Conservation (phyloP, 2,329 filamentous ascomycete species). For the Nemania abortiva region DNA sequence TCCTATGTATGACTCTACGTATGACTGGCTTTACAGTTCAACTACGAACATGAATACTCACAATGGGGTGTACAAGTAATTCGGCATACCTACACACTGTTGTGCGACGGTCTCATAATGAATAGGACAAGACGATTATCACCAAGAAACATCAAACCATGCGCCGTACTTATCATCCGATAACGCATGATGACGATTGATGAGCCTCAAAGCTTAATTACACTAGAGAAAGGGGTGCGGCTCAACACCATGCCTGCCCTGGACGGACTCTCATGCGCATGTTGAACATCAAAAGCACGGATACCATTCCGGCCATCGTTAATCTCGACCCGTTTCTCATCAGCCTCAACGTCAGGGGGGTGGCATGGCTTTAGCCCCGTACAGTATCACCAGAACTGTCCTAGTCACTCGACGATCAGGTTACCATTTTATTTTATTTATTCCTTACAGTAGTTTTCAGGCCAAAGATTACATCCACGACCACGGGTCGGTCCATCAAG, state of each 20-base stretch:
- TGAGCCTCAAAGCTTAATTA: slow-evolving; percentile 33
- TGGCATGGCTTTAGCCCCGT: slow-evolving; percentile 39
- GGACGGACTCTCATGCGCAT: slow-evolving; percentile 29
- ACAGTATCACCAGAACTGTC: slow-evolving; percentile 46
- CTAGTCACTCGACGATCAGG: slow-evolving; percentile 31
- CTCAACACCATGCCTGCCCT: slow-evolving; percentile 36
- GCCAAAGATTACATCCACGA: slow-evolving; percentile 52
- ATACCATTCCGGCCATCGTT: slow-evolving; percentile 31
- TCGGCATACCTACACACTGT: slow-evolving; percentile 2
- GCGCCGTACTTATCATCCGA: slow-evolving; percentile 21
- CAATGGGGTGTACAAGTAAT: neutral
- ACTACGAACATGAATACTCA: neutral
- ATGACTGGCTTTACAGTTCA: neutral
- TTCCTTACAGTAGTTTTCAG: slow-evolving; percentile 27
- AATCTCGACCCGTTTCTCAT: slow-evolving; percentile 32
- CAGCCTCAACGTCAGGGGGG: slow-evolving; percentile 41
- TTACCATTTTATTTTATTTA: slow-evolving; percentile 26
- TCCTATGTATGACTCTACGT: neutral
- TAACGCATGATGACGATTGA: slow-evolving; percentile 22
- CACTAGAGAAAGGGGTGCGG: slow-evolving; percentile 29
- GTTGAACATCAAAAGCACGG: slow-evolving; percentile 31
- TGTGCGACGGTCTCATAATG: slow-evolving; percentile 11
- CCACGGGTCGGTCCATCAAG: slow-evolving; percentile 52
- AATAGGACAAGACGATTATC: neutral
- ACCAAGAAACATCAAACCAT: slow-evolving; percentile 10